Percentiles rank a stretch among this genome's conserved stretches.
These are phyloP conservation scores for Cardiospermum halicacabum DNA, from an alignment of 345 rosid species.

Conservation along the genomic window DNA sequence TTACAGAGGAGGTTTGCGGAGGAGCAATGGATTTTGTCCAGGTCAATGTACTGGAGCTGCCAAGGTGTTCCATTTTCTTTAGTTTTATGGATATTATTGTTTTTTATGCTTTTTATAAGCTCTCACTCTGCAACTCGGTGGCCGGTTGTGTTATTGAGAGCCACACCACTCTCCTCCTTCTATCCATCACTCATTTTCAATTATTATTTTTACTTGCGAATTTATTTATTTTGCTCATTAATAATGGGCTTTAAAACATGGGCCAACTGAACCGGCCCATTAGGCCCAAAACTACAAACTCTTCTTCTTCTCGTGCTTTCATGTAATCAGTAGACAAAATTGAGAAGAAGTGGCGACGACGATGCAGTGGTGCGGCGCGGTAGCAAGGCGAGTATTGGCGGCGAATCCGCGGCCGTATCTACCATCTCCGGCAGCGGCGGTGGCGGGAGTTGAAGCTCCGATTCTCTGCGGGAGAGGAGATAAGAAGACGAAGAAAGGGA, in stretches of 20 bases:
- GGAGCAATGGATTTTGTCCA: constrained; percentile 49
- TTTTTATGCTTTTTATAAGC: neutral
- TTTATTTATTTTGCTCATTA: too few species aligned
- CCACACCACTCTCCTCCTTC: constrained; percentile 33
- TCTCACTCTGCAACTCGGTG: too few species aligned
- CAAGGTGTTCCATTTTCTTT: constrained; percentile 34
- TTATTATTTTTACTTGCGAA: too few species aligned
- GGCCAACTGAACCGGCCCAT: neutral
- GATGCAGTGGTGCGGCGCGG: constrained; percentile 62
- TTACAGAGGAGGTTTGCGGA: constrained; percentile 37
- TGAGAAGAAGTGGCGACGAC: constrained; percentile 38
- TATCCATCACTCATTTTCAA: constrained; percentile 18
- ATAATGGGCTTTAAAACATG: too few species aligned
- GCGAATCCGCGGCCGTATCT: constrained; percentile 28
- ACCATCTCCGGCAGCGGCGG: constrained; percentile 17
- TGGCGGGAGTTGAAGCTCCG: constrained; percentile 28
- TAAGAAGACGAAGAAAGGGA: constrained; percentile 88
- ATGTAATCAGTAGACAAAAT: neutral
- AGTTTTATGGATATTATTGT: neutral
- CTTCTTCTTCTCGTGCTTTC: neutral
- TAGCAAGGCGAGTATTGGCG: constrained; percentile 49
- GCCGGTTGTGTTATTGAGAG: constrained; percentile 45
- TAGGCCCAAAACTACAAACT: neutral
- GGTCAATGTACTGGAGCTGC: constrained; percentile 47
- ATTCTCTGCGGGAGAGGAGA: constrained; percentile 85